These are phyloP conservation scores for Termitomyces sp. DNA, from an alignment of 768 basidiomycete species.

Conservation along the genomic window DNA sequence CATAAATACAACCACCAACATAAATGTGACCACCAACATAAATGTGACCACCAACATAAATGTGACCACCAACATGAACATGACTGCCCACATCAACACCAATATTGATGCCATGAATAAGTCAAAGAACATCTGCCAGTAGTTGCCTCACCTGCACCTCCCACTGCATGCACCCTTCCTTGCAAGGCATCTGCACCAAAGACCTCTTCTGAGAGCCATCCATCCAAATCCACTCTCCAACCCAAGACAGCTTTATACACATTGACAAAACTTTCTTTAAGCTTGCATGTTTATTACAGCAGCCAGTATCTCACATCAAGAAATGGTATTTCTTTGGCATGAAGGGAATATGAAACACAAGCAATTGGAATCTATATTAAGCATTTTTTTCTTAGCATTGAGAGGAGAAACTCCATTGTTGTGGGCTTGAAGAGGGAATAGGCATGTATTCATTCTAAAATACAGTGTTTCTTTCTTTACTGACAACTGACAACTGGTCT, in stretches of 20 bases:
- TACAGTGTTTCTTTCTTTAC: background rate
- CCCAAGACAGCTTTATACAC: background rate
- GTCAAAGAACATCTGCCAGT: too few relatives aligned
- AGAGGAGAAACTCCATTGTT: background rate
- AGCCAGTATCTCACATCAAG: background rate
- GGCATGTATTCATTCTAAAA: background rate
- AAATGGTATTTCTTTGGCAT: background rate
- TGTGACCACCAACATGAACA: too few relatives aligned
- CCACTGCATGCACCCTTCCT: too few relatives aligned
- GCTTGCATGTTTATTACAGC: background rate
- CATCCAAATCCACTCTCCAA: background rate
- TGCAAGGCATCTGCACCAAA: too few relatives aligned
- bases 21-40: too few relatives aligned
- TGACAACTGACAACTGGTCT: background rate
- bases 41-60: too few relatives aligned
- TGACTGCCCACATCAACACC: too few relatives aligned
- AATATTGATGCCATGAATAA: too few relatives aligned
- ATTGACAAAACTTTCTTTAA: background rate
- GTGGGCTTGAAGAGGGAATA: background rate
- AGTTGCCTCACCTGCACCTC: too few relatives aligned
- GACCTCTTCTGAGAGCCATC: background rate
- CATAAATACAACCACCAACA: too few relatives aligned
- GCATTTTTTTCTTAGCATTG: background rate
- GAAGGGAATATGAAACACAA: background rate
- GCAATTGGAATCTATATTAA: background rate